Conservation (phyloP, 2,329 filamentous ascomycete species). For the Botrytis porri region DNA sequence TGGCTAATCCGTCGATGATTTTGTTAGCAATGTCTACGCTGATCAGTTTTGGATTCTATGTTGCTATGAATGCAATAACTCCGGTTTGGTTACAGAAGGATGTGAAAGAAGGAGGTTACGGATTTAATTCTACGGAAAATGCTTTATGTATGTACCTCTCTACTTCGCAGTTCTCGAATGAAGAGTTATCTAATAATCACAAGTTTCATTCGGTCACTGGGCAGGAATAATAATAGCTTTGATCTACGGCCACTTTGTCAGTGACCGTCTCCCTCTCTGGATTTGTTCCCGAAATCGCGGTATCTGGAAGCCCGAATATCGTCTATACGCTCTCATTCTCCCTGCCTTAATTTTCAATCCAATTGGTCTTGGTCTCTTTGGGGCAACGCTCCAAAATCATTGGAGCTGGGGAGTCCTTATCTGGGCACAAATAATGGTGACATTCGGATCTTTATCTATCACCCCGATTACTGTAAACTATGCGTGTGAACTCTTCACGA, state of each 20-base stretch:
- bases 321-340: slow-evolving; percentile 38
- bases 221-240: slow-evolving; percentile 41
- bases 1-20: slow-evolving; percentile 40
- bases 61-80: slow-evolving; percentile 29
- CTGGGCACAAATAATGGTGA: slow-evolving; percentile 42
- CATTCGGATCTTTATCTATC: slow-evolving; percentile 33
- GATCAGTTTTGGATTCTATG: slow-evolving; percentile 30
- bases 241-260: slow-evolving; percentile 41
- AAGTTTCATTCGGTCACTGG: slow-evolving; percentile 44
- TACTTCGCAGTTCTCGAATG: neutral
- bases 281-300: slow-evolving; percentile 24
- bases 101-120: slow-evolving; percentile 41
- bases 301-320: slow-evolving; percentile 43
- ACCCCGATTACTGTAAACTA: slow-evolving; percentile 27
- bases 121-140: slow-evolving; percentile 42
- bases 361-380: slow-evolving; percentile 41
- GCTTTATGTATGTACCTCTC: slow-evolving; percentile 32
- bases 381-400: slow-evolving; percentile 43
- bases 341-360: slow-evolving; percentile 38
- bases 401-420: slow-evolving; percentile 43
- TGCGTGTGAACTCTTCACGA: slow-evolving; percentile 39
- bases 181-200: neutral
- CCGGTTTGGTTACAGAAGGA: slow-evolving; percentile 42
- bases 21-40: slow-evolving; percentile 40
- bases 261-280: slow-evolving; percentile 41